These are phyloP conservation scores for Trametes pubescens DNA, from an alignment of 1,284 basidiomycete species.

Conservation along the genomic window DNA sequence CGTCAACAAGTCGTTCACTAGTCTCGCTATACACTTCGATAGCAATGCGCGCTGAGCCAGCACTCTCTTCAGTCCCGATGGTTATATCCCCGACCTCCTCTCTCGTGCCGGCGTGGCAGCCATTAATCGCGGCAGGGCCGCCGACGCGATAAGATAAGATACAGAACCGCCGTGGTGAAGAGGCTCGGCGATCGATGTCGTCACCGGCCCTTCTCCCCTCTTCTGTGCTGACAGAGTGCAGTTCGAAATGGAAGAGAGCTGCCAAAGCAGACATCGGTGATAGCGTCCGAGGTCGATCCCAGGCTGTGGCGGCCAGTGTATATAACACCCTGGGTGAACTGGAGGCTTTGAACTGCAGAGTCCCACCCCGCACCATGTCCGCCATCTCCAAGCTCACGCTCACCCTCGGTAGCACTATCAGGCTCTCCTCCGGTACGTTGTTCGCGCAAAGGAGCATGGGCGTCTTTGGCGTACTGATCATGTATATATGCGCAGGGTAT, in stretches of 20 bases:
- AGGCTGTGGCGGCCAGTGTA: neutral
- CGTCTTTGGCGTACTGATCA: neutral
- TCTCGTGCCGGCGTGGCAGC: no score
- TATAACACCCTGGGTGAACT: neutral
- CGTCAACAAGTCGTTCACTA: no score
- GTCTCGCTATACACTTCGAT: no score
- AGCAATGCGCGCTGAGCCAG: no score
- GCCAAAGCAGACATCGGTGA: neutral
- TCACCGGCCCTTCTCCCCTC: slow-evolving; percentile 8
- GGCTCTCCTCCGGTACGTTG: slow-evolving; percentile 23
- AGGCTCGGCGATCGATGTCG: slow-evolving; percentile 10
- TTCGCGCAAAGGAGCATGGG: neutral
- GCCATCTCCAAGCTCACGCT: slow-evolving; percentile 20
- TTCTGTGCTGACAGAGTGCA: slow-evolving; percentile 7
- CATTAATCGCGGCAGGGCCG: no score
- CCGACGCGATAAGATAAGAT: slow-evolving; percentile 20
- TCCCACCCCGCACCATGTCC: neutral
- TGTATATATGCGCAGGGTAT: slow-evolving; percentile 48
- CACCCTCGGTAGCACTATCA: slow-evolving; percentile 19
- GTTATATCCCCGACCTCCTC: no score
- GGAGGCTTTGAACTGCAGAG: neutral
- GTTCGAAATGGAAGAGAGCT: slow-evolving; percentile 2
- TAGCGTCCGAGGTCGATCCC: neutral
- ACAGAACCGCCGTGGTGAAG: neutral
- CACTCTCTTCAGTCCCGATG: no score